phyloP scores from a whole-genome alignment of 257 asterid species.

The Solanum corneliomulleri region DNA sequence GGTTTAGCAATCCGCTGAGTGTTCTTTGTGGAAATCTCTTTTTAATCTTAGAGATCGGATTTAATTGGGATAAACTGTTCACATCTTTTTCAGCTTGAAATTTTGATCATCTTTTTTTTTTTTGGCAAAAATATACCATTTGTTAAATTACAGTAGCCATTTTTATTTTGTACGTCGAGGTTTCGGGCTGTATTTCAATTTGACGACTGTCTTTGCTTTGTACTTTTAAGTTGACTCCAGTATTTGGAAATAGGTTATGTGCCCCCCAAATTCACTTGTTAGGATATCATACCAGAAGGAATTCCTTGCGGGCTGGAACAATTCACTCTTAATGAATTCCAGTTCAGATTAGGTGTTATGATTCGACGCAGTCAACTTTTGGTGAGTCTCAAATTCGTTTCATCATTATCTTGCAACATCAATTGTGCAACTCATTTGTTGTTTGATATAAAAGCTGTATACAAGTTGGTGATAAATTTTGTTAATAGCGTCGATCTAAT shows the following conservation, averaged over 20 bases:
- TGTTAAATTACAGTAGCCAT: not conserved
- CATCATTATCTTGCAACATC: not conserved
- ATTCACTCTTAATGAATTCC: not conserved
- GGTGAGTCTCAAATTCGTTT: not conserved
- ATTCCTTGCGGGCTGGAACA: not conserved
- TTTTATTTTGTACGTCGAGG: not conserved
- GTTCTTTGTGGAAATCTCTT: not conserved
- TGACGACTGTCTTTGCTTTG: not conserved
- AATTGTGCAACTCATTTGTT: not conserved
- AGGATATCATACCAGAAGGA: not conserved
- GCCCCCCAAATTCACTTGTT: not conserved
- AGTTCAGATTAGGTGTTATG: not conserved
- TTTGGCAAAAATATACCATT: not conserved
- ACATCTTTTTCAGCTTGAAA: not conserved
- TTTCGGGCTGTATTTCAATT: not conserved
- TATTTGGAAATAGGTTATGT: not conserved
- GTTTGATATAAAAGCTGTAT: not conserved
- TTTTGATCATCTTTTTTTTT: not conserved
- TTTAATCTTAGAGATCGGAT: not conserved
- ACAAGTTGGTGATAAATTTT: not conserved
- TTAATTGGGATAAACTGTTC: not conserved
- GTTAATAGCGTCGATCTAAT: not conserved
- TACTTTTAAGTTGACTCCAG: not conserved
- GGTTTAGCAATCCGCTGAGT: constrained; percentile 51
- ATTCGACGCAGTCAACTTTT: not conserved